Conservation (phyloP, 2,329 filamentous ascomycete genomes). For the Trichoderma lentiforme region DNA sequence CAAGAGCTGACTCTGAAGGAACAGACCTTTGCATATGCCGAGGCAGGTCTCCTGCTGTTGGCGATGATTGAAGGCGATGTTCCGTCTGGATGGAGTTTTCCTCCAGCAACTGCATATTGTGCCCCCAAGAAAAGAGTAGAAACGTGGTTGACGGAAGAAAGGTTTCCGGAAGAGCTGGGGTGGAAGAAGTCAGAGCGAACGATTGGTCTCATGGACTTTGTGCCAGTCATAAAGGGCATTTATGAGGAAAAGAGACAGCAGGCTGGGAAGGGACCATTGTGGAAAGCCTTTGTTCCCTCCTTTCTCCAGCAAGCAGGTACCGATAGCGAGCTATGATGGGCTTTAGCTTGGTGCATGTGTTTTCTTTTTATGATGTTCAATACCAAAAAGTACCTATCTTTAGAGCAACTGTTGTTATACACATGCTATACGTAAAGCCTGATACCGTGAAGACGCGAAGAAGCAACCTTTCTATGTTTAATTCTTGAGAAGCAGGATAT, state of each 20-base stretch:
- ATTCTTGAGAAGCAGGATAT: neutral
- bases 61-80: conserved; percentile 20
- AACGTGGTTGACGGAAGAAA: conserved; percentile 19
- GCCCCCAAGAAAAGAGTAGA: conserved; percentile 17
- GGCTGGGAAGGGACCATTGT: neutral
- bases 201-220: neutral
- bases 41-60: conserved; percentile 17
- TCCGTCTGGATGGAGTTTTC: conserved; percentile 16
- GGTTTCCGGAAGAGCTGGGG: conserved; percentile 19
- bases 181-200: conserved; percentile 19
- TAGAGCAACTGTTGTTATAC: neutral
- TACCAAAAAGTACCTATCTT: neutral
- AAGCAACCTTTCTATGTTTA: too few relatives aligned
- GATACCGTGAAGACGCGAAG: neutral
- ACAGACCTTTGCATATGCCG: neutral
- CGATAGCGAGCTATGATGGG: neutral
- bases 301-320: neutral
- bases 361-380: neutral
- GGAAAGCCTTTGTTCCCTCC: conserved; percentile 18
- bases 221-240: conserved; percentile 1
- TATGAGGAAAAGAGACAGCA: conserved; percentile 6
- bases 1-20: conserved; percentile 13
- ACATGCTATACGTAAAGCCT: neutral
- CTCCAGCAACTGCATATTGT: neutral
- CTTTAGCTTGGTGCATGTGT: neutral